Conservation (phyloP, 1,139 yeast species). For the Petasospora rhodanensis region DNA sequence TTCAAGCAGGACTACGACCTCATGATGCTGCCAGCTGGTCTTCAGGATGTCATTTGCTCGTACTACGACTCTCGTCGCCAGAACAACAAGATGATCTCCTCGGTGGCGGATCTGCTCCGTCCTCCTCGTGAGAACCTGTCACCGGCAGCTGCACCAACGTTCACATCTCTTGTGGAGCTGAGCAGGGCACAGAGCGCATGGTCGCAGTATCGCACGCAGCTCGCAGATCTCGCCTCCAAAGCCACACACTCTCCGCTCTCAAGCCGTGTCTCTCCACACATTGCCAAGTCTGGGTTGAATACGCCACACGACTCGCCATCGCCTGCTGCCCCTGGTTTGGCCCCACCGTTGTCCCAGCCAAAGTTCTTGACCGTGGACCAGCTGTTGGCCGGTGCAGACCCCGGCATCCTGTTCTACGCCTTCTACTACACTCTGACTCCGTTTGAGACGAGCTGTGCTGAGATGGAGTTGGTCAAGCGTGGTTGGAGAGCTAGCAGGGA, state of each 20-base stretch:
- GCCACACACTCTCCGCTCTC: too few species aligned
- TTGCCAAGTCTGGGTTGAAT: too few species aligned
- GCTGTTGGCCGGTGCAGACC: conserved; percentile 30
- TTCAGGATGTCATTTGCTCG: conserved; percentile 59
- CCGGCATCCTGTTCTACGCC: conserved; percentile 54
- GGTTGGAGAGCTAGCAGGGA: conserved; percentile 29
- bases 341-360: too few species aligned
- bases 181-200: conserved; percentile 15
- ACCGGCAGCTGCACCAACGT: conserved; percentile 6
- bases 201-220: conserved; percentile 10
- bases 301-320: too few species aligned
- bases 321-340: too few species aligned
- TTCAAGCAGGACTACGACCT: conserved; percentile 32
- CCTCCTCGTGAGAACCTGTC: conserved; percentile 37
- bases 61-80: conserved; percentile 30
- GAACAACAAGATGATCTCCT: conserved; percentile 29
- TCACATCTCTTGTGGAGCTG: conserved; percentile 26
- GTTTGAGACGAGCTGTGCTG: conserved; percentile 37
- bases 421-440: conserved; percentile 55
- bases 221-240: too few species aligned
- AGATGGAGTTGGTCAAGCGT: conserved; percentile 28
- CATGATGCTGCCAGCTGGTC: conserved; percentile 62
- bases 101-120: conserved; percentile 36
- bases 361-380: too few species aligned
- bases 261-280: too few species aligned